Base-by-base conservation (phyloP, 306 rosid genomes). In the Mimosa pudica region DNA sequence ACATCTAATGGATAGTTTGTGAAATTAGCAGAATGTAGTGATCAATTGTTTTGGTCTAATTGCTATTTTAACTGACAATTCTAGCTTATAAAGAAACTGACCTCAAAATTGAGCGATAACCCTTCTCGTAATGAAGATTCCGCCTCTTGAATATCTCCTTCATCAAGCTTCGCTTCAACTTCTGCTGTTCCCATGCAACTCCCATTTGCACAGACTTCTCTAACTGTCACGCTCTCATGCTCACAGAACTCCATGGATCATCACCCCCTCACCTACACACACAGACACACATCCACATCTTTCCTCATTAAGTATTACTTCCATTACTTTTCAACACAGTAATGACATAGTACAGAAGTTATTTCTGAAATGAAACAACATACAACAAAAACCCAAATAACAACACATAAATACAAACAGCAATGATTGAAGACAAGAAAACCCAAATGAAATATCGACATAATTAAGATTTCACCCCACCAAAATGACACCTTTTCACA, bases 71-170 rank as follows among this genome's bases (percentile, higher is more conserved):
- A 16, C 30, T 51, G 20, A n/a, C 61, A 69, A 12, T 36, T 74
- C 67, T 67, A 4, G 24, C 49, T 35, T 17, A 7, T 54, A 36
- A 65, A 11, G 16, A 30, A 52, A 67, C 81, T 48, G 44, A 88
- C 95, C 95, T 90, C 92, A 72, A 85, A 89, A 82, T 90, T 90
- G 84, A 90, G 91, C 1, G 92, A 88, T 77, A 90, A 70, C 36
- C 95, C 95, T 68, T 90, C 95, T 58, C 92, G 86, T 76, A 90
- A 79, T 11, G 95, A 88, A 46, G 91, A 85, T 63, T 90, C 95
- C 3, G 95, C 95, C 85, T 90, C 95, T 77, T 87, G 92, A 82
- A 90, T 90, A 79, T 90, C 89, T 80, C 92, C 95, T 80, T 90
- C 92, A 65, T 90, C 95, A 14, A 90, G 91, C 84, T 82, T 90